Conservation (phyloP, 2,329 filamentous ascomycete species). For the Claviceps sp. region DNA sequence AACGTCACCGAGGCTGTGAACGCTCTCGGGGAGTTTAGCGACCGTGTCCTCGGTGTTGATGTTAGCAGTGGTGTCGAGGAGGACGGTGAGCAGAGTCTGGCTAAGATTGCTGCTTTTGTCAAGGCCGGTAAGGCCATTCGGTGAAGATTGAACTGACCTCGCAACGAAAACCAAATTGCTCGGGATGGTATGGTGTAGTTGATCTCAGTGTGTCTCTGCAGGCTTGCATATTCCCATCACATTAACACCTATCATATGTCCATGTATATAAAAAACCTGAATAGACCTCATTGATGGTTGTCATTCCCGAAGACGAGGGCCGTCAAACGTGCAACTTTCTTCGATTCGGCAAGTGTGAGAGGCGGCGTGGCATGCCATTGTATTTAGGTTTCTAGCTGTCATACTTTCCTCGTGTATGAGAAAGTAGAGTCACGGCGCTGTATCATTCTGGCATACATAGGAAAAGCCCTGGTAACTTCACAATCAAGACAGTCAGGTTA, state of each 20-base stretch:
- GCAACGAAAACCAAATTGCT: background rate
- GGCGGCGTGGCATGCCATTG: too few species aligned
- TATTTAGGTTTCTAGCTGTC: too few species aligned
- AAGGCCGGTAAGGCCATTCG: constrained; percentile 53
- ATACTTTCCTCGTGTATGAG: too few species aligned
- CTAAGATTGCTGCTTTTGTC: constrained; percentile 72
- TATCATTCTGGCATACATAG: background rate
- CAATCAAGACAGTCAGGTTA: too few species aligned
- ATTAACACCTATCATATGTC: background rate
- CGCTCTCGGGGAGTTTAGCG: constrained; percentile 44
- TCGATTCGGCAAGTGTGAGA: background rate
- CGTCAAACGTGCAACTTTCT: background rate
- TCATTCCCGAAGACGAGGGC: background rate
- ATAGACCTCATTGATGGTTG: too few species aligned
- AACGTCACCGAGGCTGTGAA: constrained; percentile 60
- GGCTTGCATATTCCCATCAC: too few species aligned
- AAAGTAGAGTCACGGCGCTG: too few species aligned
- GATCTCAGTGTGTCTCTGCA: background rate
- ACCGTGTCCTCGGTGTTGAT: constrained; percentile 69
- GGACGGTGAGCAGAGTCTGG: constrained; percentile 64
- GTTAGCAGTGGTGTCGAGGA: constrained; percentile 90
- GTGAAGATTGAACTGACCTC: constrained; percentile 16
- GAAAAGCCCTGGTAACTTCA: background rate
- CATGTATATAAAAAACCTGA: background rate
- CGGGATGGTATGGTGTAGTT: background rate